A percentile compares a stretch with the other conserved stretches of the same genome.
phyloP scores from a whole-genome alignment of 805 yeast species.

The Hanseniaspora meyeri region DNA sequence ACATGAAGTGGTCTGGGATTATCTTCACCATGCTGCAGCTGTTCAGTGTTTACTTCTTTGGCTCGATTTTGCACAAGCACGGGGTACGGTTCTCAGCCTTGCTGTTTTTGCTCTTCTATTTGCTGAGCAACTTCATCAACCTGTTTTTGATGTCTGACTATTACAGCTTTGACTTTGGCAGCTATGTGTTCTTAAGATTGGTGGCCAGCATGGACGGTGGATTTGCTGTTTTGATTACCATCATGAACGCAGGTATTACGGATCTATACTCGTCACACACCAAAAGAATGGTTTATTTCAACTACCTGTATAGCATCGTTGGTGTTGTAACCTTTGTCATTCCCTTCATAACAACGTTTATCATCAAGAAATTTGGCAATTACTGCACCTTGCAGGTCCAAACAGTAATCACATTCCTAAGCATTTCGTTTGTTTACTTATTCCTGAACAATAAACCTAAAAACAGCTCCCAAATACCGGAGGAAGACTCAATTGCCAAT shows the following conservation, averaged over 20 bases:
- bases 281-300: constrained; percentile 7
- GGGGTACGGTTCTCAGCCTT: neutral
- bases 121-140: neutral
- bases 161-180: neutral
- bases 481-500: neutral
- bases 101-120: neutral
- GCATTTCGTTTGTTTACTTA: neutral
- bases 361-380: constrained; percentile 4
- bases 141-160: constrained; percentile 3
- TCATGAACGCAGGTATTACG: constrained; percentile 3
- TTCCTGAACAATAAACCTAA: neutral
- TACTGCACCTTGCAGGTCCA: neutral
- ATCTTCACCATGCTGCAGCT: neutral
- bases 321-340: neutral
- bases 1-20: constrained; percentile 12
- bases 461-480: neutral
- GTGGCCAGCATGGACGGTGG: constrained; percentile 1
- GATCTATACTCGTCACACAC: neutral
- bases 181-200: neutral
- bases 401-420: neutral
- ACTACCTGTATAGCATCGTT: neutral
- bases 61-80: neutral
- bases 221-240: neutral
- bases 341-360: constrained; percentile 2
- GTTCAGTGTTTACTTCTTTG: constrained; percentile 2